A percentile compares a stretch with the other conserved stretches of the same genome.
These are phyloP conservation scores for Opeltia flavorubescens DNA, from an alignment of 495 filamentous ascomycete species.

Conservation along the genomic window DNA sequence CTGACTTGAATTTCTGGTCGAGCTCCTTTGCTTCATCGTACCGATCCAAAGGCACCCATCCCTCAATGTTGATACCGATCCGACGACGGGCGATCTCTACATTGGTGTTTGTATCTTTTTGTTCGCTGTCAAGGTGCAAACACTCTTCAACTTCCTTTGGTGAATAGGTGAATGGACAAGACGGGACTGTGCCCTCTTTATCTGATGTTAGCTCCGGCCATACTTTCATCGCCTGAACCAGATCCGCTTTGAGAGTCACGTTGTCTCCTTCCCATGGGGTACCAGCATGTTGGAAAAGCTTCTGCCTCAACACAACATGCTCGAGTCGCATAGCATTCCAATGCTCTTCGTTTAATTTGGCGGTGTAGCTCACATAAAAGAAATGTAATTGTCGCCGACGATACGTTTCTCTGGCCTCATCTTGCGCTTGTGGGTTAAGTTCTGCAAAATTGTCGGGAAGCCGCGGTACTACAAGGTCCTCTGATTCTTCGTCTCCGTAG, in stretches of 20 bases:
- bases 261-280: constrained; percentile 26
- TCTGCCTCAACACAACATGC: constrained; percentile 21
- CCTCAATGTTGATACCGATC: background rate
- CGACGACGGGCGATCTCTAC: background rate
- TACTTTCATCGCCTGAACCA: constrained; percentile 16
- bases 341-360: constrained; percentile 2
- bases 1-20: background rate
- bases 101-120: background rate
- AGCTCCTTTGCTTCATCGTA: background rate
- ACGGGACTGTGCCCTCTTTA: background rate
- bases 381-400: background rate
- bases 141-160: background rate
- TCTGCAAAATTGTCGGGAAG: background rate
- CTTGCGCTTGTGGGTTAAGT: background rate
- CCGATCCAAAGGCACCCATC: background rate
- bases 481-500: background rate
- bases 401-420: background rate
- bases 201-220: background rate
- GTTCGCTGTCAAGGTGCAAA: background rate
- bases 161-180: background rate
- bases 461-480: background rate
- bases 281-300: constrained; percentile 22
- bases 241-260: constrained; percentile 23
- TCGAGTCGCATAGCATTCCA: constrained; percentile 18
- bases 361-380: background rate